Conservation (phyloP, 1,139 yeast species). For the Lodderomyces elongisporus region DNA sequence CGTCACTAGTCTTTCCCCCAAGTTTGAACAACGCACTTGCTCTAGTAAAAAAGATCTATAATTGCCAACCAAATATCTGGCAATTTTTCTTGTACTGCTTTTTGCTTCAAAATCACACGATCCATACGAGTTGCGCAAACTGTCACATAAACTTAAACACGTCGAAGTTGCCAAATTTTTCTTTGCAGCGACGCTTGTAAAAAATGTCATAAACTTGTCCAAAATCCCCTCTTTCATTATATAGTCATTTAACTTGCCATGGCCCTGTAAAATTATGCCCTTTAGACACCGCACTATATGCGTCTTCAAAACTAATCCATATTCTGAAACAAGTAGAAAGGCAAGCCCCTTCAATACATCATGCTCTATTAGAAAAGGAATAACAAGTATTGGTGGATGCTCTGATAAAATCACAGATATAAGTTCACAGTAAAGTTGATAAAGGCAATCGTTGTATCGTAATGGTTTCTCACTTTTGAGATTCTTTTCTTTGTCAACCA, state of each 20-base stretch:
- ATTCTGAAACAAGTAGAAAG: constrained; percentile 32
- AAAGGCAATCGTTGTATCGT: no score
- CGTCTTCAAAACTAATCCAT: constrained; percentile 50
- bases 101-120: constrained; percentile 21
- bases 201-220: constrained; percentile 44
- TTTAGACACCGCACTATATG: constrained; percentile 65
- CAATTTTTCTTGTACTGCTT: constrained; percentile 42
- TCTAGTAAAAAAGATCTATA: constrained; percentile 20
- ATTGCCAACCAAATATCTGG: constrained; percentile 44
- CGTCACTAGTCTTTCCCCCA: constrained; percentile 29
- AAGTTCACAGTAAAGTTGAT: constrained; percentile 66
- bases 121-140: constrained; percentile 35
- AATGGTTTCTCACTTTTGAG: no score
- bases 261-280: constrained; percentile 54
- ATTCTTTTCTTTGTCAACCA: no score
- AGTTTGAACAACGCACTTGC: constrained; percentile 24
- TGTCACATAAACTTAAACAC: constrained; percentile 64
- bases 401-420: constrained; percentile 60
- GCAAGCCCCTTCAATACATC: constrained; percentile 52
- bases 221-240: constrained; percentile 55
- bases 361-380: constrained; percentile 57
- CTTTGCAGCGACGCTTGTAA: constrained; percentile 44
- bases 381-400: constrained; percentile 52
- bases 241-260: constrained; percentile 52
- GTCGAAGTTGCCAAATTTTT: constrained; percentile 73